Evolutionary conservation across 441 rosid species (phyloP), one percentile per base, ranked within the genome.

Genomic region (Gossypium schwendimanii): DNA sequence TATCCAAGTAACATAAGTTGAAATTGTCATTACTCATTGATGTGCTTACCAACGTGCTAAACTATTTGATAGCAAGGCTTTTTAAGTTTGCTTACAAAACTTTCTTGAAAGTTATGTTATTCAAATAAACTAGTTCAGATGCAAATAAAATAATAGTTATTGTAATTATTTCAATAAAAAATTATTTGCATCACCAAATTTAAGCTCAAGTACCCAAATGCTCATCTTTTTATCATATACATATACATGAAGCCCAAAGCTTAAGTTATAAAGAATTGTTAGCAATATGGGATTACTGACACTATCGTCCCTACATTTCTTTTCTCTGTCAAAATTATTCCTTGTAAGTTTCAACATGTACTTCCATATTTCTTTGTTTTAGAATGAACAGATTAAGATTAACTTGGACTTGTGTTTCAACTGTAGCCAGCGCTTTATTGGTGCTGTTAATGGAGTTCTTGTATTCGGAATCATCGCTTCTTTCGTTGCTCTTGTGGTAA

Each of bases 401-500:
- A 44, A 79, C 24, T 53, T 63, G 26, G 33, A 6, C 24, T 57
- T 62, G 15, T 60, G 47, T 26, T 71, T 60, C 14, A 63, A 68
- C 78, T 86, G 85, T 78, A 94, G 98, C 80, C 97, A 94, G 84
- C 87, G 97, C 49, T 78, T 89, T 63, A 87, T 94, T 23, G 97
- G 97, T 76, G 91, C 91, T 6, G 83, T 89, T 71, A 94, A 92
- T 36, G 98, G 98, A 66, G 83, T 78, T 82, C 87, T 92, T 44
- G 89, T 92, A 31, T 28, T 88, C 50, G 98, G 91, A 77, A 84
- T 94, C 74, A 77, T 90, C 63, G 49, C 72, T 74, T 88, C 94
- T 8, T 94, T 94, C 82, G 71, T 97, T 74, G 90, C 89, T 60
- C 97, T 94, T n/a, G 91, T 88, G 97, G 97, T 94, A 87, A 80